Percentiles rank a stretch among this genome's conserved stretches.
Evolutionary conservation across 768 basidiomycete genomes (phyloP).

Genomic region (Boletus rufocinnamomeus): DNA sequence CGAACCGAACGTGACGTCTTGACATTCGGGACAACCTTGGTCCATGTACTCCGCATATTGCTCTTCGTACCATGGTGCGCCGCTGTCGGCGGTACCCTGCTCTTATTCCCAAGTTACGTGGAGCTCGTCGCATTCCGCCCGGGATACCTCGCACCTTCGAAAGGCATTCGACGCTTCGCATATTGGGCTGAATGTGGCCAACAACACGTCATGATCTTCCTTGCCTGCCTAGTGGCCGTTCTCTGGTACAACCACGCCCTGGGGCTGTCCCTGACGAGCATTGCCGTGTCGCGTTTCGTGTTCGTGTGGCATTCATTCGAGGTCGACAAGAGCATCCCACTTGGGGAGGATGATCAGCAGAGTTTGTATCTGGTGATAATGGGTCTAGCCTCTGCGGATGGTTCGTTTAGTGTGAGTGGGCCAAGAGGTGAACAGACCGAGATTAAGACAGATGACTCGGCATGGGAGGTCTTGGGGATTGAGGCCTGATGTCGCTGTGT

Average conservation of each 20-base stretch:
- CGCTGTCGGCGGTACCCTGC: slow-evolving; percentile 35
- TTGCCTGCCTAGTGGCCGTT: slow-evolving; percentile 22
- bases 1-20: not conserved
- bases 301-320: slow-evolving; percentile 32
- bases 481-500: not conserved
- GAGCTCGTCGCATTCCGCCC: slow-evolving; percentile 31
- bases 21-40: not conserved
- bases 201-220: slow-evolving; percentile 38
- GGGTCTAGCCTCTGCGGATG: slow-evolving; percentile 17
- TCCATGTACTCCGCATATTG: slow-evolving; percentile 16
- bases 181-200: slow-evolving; percentile 40
- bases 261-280: slow-evolving; percentile 24
- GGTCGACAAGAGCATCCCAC: slow-evolving; percentile 26
- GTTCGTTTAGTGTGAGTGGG: slow-evolving; percentile 1
- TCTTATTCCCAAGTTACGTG: slow-evolving; percentile 32
- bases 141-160: slow-evolving; percentile 32
- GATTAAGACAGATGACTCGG: not conserved
- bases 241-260: slow-evolving; percentile 22
- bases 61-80: slow-evolving; percentile 40
- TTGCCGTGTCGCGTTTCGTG: slow-evolving; percentile 24
- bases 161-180: slow-evolving; percentile 39
- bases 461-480: not conserved
- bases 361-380: slow-evolving; percentile 35
- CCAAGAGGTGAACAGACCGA: not conserved
- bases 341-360: slow-evolving; percentile 38